Evolutionary conservation across 495 filamentous ascomycete species (phyloP).

Genomic region (Aspergillus bridgeri): DNA sequence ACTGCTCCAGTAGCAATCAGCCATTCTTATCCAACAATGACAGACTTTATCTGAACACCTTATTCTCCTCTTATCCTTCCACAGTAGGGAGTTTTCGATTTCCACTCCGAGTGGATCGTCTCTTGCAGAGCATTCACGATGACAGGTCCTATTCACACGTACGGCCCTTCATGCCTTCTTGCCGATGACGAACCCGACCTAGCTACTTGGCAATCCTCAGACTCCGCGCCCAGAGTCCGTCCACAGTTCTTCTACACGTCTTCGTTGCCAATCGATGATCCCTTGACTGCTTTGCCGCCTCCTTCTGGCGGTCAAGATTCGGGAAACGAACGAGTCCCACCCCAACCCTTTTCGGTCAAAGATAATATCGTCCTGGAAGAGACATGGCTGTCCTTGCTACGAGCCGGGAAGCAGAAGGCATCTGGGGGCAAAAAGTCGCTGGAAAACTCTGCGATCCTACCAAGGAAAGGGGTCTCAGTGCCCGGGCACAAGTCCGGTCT

Average conservation of each 20-base stretch:
- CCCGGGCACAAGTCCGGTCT: constrained; percentile 35
- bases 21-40: background rate
- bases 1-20: background rate
- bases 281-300: constrained; percentile 64
- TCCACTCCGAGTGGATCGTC: background rate
- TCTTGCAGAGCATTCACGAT: constrained; percentile 21
- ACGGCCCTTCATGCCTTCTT: constrained; percentile 51
- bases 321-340: constrained; percentile 49
- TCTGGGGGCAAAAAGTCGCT: constrained; percentile 26
- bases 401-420: constrained; percentile 32
- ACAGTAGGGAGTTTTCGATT: background rate
- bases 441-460: constrained; percentile 28
- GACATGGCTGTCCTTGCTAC: constrained; percentile 61
- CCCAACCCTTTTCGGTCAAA: constrained; percentile 71
- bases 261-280: constrained; percentile 75
- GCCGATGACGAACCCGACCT: constrained; percentile 35
- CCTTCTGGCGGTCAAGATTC: constrained; percentile 49
- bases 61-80: background rate
- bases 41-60: background rate
- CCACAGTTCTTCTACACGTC: constrained; percentile 83
- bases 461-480: constrained; percentile 45
- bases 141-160: constrained; percentile 52
- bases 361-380: constrained; percentile 73
- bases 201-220: constrained; percentile 29
- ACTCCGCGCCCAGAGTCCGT: constrained; percentile 46